A percentile compares a stretch with the other conserved stretches of the same genome.
These are phyloP conservation scores for Coffea eugenioides DNA, from an alignment of 257 asterid genomes.

Conservation along the genomic window DNA sequence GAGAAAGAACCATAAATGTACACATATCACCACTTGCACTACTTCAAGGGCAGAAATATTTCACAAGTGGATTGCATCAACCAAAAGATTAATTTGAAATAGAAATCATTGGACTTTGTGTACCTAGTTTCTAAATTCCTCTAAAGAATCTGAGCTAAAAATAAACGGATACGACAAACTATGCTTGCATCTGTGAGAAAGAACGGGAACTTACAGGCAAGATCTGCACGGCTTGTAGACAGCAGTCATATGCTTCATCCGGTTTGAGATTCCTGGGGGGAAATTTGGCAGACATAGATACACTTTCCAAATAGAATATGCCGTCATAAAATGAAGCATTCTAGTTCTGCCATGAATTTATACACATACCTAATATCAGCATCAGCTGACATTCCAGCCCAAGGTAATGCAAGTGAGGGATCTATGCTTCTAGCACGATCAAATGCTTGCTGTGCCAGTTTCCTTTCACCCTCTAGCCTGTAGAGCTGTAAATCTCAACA, in stretches of 20 bases:
- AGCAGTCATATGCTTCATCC: slow-evolving; percentile 94
- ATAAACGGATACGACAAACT: not conserved
- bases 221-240: slow-evolving; percentile 80
- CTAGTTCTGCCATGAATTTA: slow-evolving; percentile 14
- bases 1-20: not conserved
- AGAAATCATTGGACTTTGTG: not conserved
- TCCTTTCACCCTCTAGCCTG: slow-evolving; percentile 63
- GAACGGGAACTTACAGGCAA: slow-evolving; percentile 57
- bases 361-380: slow-evolving; percentile 60
- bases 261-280: slow-evolving; percentile 60
- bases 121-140: too few species aligned
- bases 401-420: slow-evolving; percentile 92
- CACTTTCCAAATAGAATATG: slow-evolving; percentile 14
- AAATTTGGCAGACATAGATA: slow-evolving; percentile 19
- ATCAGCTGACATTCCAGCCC: slow-evolving; percentile 99
- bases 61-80: not conserved
- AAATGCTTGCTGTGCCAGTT: slow-evolving; percentile 89
- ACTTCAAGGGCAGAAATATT: not conserved
- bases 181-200: not conserved
- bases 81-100: not conserved
- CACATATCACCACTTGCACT: not conserved
- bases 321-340: slow-evolving; percentile 6
- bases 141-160: not conserved
- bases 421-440: slow-evolving; percentile 98
- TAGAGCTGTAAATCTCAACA: slow-evolving; percentile 58